Evolutionary conservation across 257 asterid species (phyloP).

Genomic region (Henckelia pumila): DNA sequence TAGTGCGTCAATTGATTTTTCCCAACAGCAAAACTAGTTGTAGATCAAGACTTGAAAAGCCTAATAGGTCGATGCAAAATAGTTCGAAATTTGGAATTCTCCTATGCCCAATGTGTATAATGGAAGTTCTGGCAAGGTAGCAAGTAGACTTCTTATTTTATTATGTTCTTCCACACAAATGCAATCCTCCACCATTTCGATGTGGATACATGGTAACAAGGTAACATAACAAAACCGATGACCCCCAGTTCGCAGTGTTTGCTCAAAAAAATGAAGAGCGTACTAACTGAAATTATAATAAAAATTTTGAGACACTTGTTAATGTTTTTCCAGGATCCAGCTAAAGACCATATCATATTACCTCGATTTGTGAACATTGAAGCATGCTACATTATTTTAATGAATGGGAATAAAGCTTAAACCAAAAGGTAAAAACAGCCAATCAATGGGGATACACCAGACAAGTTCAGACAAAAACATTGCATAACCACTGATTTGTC

Average conservation of each 20-base stretch:
- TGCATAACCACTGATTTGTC: constrained; percentile 11
- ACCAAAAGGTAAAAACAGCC: constrained; percentile 3
- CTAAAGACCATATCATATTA: neutral
- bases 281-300: neutral
- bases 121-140: neutral
- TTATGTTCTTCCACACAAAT: no score
- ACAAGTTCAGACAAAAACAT: constrained; percentile 19
- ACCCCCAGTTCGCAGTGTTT: neutral
- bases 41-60: no score
- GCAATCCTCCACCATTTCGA: no score
- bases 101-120: neutral
- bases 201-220: no score
- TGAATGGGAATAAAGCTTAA: neutral
- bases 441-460: constrained; percentile 3
- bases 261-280: no score
- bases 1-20: constrained; percentile 24
- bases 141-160: no score
- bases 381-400: neutral
- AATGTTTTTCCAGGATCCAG: neutral
- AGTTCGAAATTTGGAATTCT: neutral
- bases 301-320: neutral
- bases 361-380: neutral
- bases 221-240: neutral
- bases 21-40: constrained; percentile 9
- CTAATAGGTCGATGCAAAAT: neutral